Evolutionary conservation across 2,329 filamentous ascomycete genomes (phyloP).

Genomic region (Trichoderma afroharzianum): DNA sequence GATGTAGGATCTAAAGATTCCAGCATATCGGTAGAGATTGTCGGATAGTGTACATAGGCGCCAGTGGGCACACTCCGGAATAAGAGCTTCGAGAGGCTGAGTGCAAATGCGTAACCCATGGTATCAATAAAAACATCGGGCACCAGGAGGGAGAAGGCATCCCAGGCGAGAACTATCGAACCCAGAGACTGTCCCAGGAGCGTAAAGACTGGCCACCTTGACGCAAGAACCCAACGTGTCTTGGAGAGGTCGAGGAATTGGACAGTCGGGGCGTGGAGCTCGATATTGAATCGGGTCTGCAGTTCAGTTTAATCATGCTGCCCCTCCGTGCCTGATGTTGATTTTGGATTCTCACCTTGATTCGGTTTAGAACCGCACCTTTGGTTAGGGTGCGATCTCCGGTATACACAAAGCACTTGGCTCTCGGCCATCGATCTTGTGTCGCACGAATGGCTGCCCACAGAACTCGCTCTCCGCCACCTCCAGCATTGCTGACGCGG

Average conservation of each 20-base stretch:
- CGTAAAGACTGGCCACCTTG: conserved; percentile 88
- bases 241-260: conserved; percentile 89
- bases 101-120: conserved; percentile 93
- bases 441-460: conserved; percentile 94
- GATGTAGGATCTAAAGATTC: conserved; percentile 67
- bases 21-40: conserved; percentile 97
- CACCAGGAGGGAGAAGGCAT: conserved; percentile 86
- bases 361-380: conserved; percentile 69
- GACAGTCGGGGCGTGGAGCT: conserved; percentile 76
- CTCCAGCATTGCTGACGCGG: conserved; percentile 75
- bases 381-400: conserved; percentile 90
- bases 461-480: conserved; percentile 90
- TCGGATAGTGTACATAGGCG: conserved; percentile 96
- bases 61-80: conserved; percentile 79
- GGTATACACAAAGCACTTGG: conserved; percentile 89
- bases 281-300: conserved; percentile 86
- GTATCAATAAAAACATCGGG: conserved; percentile 96
- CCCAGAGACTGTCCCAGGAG: conserved; percentile 91
- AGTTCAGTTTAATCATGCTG: conserved; percentile 3
- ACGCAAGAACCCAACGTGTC: conserved; percentile 78
- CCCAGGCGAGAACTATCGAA: conserved; percentile 81
- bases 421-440: conserved; percentile 81
- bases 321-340: neutral
- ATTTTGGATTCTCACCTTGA: conserved; percentile 51
- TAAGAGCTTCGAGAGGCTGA: conserved; percentile 76